These are phyloP conservation scores for Arachnomyces sp. DNA, from an alignment of 2,329 filamentous ascomycete species.

Conservation along the genomic window DNA sequence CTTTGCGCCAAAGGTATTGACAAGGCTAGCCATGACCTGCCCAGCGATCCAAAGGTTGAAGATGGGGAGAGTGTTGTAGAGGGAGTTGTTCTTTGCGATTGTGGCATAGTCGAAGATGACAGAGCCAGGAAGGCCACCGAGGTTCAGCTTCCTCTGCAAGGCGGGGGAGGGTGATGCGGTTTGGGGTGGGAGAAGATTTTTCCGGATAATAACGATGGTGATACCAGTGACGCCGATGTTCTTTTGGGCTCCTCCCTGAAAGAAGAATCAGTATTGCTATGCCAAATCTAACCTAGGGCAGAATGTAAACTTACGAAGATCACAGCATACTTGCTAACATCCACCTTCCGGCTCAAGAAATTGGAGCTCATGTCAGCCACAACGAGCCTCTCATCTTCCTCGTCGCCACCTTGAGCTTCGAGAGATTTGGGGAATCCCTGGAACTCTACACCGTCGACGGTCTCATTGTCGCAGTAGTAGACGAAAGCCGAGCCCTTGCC, in stretches of 20 bases:
- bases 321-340: conserved; percentile 67
- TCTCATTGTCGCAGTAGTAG: conserved; percentile 93
- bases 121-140: conserved; percentile 58
- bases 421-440: conserved; percentile 61
- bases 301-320: conserved; percentile 59
- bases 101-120: conserved; percentile 75
- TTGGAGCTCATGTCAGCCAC: conserved; percentile 93
- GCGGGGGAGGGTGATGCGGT: conserved; percentile 57
- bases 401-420: conserved; percentile 43
- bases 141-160: conserved; percentile 62
- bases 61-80: conserved; percentile 94
- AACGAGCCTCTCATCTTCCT: conserved; percentile 63
- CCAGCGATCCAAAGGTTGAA: conserved; percentile 89
- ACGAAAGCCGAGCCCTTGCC: conserved; percentile 54
- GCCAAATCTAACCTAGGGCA: background rate
- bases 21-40: conserved; percentile 72
- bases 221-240: conserved; percentile 82
- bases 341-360: conserved; percentile 72
- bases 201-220: conserved; percentile 77
- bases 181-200: conserved; percentile 63
- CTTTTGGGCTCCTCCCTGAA: conserved; percentile 71
- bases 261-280: conserved; percentile 1
- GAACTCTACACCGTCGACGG: conserved; percentile 80
- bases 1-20: conserved; percentile 53
- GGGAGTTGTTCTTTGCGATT: conserved; percentile 82